These are phyloP conservation scores for Larix kaempferi DNA, from an alignment of 75 land plant genomes.

Conservation along the genomic window DNA sequence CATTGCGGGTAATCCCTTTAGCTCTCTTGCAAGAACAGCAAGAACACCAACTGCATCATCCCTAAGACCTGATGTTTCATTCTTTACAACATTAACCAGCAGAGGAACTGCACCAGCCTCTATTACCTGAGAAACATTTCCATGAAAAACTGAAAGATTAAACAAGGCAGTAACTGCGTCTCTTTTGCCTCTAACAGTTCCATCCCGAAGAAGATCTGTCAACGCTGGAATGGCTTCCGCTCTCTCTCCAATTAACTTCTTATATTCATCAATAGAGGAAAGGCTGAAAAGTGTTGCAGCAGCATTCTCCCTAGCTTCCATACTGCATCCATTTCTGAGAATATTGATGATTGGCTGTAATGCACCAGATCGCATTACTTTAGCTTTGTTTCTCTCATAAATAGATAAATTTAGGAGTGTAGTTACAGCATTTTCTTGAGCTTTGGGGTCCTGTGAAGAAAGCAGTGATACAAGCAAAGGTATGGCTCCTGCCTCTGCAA, in stretches of 20 bases:
- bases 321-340: neutral
- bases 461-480: constrained; percentile 60
- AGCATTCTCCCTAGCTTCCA: neutral
- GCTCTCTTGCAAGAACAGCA: constrained; percentile 35
- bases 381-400: constrained; percentile 47
- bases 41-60: constrained; percentile 61
- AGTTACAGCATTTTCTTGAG: constrained; percentile 81
- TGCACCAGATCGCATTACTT: neutral
- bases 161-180: constrained; percentile 77
- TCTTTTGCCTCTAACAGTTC: constrained; percentile 48
- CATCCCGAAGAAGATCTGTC: constrained; percentile 43
- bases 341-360: neutral
- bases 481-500: constrained; percentile 82
- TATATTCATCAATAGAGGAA: constrained; percentile 57
- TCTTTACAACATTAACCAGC: constrained; percentile 46
- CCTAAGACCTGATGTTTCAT: constrained; percentile 46
- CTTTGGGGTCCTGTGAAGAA: constrained; percentile 37
- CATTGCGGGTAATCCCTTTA: constrained; percentile 39
- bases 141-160: constrained; percentile 48
- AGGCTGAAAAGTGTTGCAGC: constrained; percentile 45
- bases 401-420: constrained; percentile 77
- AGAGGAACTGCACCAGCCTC: constrained; percentile 59
- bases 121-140: constrained; percentile 40
- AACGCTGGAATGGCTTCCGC: constrained; percentile 50
- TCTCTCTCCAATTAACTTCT: constrained; percentile 45